Conservation (phyloP, 2,329 filamentous ascomycete species). For the Cladosporium sp. region DNA sequence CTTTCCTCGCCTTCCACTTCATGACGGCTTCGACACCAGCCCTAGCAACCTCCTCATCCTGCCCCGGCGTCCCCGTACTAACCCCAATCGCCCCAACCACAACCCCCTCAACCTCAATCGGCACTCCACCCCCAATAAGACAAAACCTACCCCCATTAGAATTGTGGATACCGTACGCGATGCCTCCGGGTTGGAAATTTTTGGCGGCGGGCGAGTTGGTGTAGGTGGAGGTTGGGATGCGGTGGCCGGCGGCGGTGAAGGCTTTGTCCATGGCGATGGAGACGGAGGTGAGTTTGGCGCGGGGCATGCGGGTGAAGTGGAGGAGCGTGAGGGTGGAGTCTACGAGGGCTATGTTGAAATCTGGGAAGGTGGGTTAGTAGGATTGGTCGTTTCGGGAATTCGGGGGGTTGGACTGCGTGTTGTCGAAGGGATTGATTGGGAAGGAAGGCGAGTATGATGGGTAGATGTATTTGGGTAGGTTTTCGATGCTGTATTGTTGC, state of each 20-base stretch:
- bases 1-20: constrained; percentile 35
- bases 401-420: no score
- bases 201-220: constrained; percentile 41
- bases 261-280: constrained; percentile 65
- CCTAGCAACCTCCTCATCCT: constrained; percentile 56
- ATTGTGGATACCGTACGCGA: constrained; percentile 54
- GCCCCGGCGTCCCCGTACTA: constrained; percentile 55
- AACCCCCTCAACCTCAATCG: constrained; percentile 50
- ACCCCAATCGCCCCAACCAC: constrained; percentile 57
- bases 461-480: not conserved
- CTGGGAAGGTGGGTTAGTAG: constrained; percentile 31
- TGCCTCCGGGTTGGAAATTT: constrained; percentile 54
- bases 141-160: constrained; percentile 56
- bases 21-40: constrained; percentile 53
- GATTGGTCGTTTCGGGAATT: not conserved
- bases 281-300: constrained; percentile 54
- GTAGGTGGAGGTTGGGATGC: constrained; percentile 53
- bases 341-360: constrained; percentile 53
- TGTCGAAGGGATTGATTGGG: no score
- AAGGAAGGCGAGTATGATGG: no score
- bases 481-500: no score
- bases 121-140: constrained; percentile 56
- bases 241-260: constrained; percentile 58
- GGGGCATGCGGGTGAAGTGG: constrained; percentile 51
- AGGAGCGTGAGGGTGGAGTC: constrained; percentile 49